Evolutionary conservation across 352 stramenopile species (phyloP), one percentile per base, ranked within the genome.

Genomic region (Pythium rhizo-oryzae): DNA sequence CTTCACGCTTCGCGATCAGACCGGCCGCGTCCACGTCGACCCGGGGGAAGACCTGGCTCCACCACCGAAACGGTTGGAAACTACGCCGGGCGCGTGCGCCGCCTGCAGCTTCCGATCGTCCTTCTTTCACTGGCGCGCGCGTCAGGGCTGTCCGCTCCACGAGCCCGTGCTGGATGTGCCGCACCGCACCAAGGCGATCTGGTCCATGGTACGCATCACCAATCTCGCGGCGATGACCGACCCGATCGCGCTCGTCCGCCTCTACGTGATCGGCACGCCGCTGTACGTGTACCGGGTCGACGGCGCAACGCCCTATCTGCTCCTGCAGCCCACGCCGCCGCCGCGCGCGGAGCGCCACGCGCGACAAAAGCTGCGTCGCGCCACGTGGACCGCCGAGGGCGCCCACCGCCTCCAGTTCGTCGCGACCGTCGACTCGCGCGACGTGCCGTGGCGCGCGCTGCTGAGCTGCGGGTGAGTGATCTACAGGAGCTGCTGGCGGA

Each of bases 181-280:
- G 13, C 51, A 50, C 8, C 66, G 75, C 16, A 65, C 69, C 13
- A 68, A 58, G 11, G 64, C 64, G 41, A 39, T 76, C 5, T 76
- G 63, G 72, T 75, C 72, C 4, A 61, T 79, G 35, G 49, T 73
- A 2, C 70, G 72, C 4, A 66, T 81, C 50, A 71, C 61, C 25
- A 79, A 81, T 47, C 72, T 81, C 25, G 69, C 59, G 30, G 47
- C 70, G 23, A 69, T 81, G 53, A 74, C 71, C 2, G 75, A 81
- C 13, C 75, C 75, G 18, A 37, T 74, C 37, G 54, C 58, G 35
- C 62, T 79, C 13, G 16, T 75, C n/a, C 69, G 52, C 4, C 12
- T 81, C 15, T 71, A 59, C 21, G 30, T 71, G 8, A 16, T 68
- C 6, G 74, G 71, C 0, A 21, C 24, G 3, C 37, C 39, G 35